A percentile compares a stretch with the other conserved stretches of the same genome.
Evolutionary conservation across 2,329 filamentous ascomycete genomes (phyloP).

Genomic region (Aspergillus alliaceus): DNA sequence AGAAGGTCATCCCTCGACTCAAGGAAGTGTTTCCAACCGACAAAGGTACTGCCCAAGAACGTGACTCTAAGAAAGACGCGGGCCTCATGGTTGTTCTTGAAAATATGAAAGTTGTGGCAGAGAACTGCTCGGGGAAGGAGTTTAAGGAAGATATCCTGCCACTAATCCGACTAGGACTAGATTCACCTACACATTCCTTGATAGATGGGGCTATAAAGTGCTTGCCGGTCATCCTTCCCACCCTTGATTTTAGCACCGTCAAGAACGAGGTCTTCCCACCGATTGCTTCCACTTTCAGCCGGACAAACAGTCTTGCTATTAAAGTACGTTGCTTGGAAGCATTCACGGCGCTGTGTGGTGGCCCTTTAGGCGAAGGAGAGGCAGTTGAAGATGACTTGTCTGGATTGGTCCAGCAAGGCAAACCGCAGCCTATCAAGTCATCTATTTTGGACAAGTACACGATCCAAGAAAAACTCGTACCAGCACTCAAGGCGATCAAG

Average conservation of each 20-base stretch:
- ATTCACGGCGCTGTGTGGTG: constrained; percentile 86
- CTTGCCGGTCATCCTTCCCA: constrained; percentile 75
- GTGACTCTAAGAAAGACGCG: constrained; percentile 80
- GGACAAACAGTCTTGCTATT: constrained; percentile 89
- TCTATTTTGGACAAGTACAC: constrained; percentile 95
- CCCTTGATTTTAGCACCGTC: constrained; percentile 93
- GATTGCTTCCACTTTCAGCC: constrained; percentile 85
- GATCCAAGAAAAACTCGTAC: constrained; percentile 95
- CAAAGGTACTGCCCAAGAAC: constrained; percentile 58
- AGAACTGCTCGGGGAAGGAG: constrained; percentile 83
- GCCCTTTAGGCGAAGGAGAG: constrained; percentile 53
- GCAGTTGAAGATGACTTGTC: constrained; percentile 69
- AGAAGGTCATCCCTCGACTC: constrained; percentile 80
- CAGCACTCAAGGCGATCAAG: constrained; percentile 87
- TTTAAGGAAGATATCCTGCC: constrained; percentile 96
- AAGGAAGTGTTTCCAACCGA: constrained; percentile 74
- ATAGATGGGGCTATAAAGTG: constrained; percentile 82
- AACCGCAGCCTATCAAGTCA: constrained; percentile 63
- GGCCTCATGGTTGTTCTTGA: constrained; percentile 90
- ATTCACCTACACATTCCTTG: constrained; percentile 84
- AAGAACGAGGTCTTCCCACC: constrained; percentile 96
- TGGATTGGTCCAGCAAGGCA: constrained; percentile 56
- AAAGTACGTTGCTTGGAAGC: constrained; percentile 91
- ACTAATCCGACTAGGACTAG: constrained; percentile 77
- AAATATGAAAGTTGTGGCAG: constrained; percentile 71